Evolutionary conservation across 2,329 filamentous ascomycete genomes (phyloP), one percentile per base, ranked within the genome.

Genomic region (Pseudogymnoascus sp.): DNA sequence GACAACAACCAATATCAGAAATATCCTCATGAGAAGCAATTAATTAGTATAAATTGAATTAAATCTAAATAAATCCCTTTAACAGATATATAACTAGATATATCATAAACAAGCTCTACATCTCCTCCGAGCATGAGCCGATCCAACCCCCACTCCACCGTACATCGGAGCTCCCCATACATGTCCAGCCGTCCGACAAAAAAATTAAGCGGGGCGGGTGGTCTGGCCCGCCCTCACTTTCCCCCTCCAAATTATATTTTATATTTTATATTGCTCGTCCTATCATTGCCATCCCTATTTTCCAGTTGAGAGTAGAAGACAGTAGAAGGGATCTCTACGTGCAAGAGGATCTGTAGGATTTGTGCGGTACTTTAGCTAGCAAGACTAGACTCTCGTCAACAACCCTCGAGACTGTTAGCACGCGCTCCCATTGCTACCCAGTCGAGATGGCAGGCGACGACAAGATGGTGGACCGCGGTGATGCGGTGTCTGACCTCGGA

Each of bases 401-500:
- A 5, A 11, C 56, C 14, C n/a, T 40, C 31, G 34, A 60, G 64
- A 65, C 71, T 72, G 66, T 42, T 68, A 66, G 70, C 69, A 72
- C 65, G 69, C 71, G 63, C 67, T 66, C 66, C 71, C 71, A 72
- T 72, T 72, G 70, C 69, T 64, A 64, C 60, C 64, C 59, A 69
- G 71, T 66, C 49, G 66, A 63, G 63, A 72, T 72, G 70, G 66
- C 65, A 61, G 66, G 67, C 49, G 59, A 53, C 25, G 56, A 38
- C 16, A 60, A 60, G 56, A 60, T 60, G 31, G 28, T 60, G 12
- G 56, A 38, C 37, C 12, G 31, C 37, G 56, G 34, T 38, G 56
- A 40, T 60, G 7, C 46, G 8, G 25, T 11, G 25, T 53, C 46
- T 31, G 9, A 25, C 46, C 46, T 6, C 8, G n/a, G 46, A 12